A percentile compares a stretch with the other conserved stretches of the same genome.
phyloP scores from a whole-genome alignment of 805 yeast genomes.

The Barnettozyma siamensis region DNA sequence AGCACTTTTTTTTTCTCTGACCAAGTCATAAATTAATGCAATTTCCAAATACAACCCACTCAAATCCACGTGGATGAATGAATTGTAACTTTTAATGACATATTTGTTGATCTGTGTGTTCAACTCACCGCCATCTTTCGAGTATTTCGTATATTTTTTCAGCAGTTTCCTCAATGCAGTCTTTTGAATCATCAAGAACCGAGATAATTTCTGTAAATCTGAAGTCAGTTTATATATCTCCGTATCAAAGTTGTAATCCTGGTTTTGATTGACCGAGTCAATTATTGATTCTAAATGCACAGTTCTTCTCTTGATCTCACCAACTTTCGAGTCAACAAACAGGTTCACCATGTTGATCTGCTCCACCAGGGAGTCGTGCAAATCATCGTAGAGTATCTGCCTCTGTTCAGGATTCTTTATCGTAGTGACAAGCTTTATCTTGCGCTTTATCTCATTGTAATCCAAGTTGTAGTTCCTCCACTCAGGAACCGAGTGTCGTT shows the following conservation, averaged over 20 bases:
- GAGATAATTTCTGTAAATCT: conserved; percentile 59
- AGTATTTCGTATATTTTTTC: conserved; percentile 57
- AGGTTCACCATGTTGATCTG: conserved; percentile 56
- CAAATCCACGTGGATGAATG: conserved; percentile 58
- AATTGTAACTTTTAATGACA: conserved; percentile 39
- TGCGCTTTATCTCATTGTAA: conserved; percentile 67
- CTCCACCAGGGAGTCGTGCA: conserved; percentile 42
- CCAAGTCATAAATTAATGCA: conserved; percentile 46
- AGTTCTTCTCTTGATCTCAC: conserved; percentile 56
- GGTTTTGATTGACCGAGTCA: conserved; percentile 1
- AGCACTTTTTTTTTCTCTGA: conserved; percentile 26
- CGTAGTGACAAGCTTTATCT: conserved; percentile 49
- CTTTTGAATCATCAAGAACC: conserved; percentile 67
- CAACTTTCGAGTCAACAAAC: conserved; percentile 61
- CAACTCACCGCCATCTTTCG: conserved; percentile 27
- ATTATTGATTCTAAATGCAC: conserved; percentile 34
- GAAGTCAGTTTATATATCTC: conserved; percentile 31
- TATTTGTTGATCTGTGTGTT: conserved; percentile 26
- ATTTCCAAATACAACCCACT: conserved; percentile 57
- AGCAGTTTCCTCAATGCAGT: conserved; percentile 68
- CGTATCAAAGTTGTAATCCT: not conserved
- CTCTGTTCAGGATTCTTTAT: conserved; percentile 1
- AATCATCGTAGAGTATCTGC: conserved; percentile 19
- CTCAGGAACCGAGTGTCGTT: conserved; percentile 74
- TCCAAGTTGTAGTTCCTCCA: conserved; percentile 84